Evolutionary conservation across 257 asterid species (phyloP), one percentile per base, ranked within the genome.

Genomic region (Salvia miltiorrhiza): DNA sequence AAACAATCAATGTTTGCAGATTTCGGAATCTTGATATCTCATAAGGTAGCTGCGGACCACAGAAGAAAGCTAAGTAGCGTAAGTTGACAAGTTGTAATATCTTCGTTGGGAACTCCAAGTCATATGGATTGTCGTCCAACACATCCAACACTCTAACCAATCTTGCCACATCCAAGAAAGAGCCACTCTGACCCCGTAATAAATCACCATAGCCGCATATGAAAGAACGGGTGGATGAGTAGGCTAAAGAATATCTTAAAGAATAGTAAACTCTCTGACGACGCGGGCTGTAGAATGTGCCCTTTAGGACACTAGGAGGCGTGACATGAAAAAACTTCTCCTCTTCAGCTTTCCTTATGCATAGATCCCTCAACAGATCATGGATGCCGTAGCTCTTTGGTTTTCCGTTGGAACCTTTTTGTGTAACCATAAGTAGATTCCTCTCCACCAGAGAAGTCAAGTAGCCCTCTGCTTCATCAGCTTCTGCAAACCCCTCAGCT

Each of bases 111-210:
- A 74, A 67, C 21, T 11, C 6, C 6, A 5, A 9, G n/a, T 67
- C 39, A 1, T 5, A 0, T 4, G 67, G 5, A 12, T 16, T 40
- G 8, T n/a, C 4, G 39, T 14, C 45, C n/a, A 73, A n/a, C 5
- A 75, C 16, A 60, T 68, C 79, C 65, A 75, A 64, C 45, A 75
- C 74, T 55, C 71, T 49, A 10, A 68, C 7, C 32, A 50, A 50
- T 45, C 20, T 13, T 6, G 5, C 3, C 35, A 30, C 30, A 1
- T 26, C 4, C 2, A 30, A 30, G 5, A 30, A n/a, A n/a, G n/a
- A 1, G 1, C 30, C 4, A 26, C 2, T 1, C 30, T 1, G 30
- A 26, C 4, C 30, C 30, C 4, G 2, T 1, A 26, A 26, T 4
- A 4, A 26, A 26, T 26, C 1, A 26, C 30, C 2, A 26, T 4